Conservation (phyloP, 805 yeast species). For the Nakazawaea ernobii region DNA sequence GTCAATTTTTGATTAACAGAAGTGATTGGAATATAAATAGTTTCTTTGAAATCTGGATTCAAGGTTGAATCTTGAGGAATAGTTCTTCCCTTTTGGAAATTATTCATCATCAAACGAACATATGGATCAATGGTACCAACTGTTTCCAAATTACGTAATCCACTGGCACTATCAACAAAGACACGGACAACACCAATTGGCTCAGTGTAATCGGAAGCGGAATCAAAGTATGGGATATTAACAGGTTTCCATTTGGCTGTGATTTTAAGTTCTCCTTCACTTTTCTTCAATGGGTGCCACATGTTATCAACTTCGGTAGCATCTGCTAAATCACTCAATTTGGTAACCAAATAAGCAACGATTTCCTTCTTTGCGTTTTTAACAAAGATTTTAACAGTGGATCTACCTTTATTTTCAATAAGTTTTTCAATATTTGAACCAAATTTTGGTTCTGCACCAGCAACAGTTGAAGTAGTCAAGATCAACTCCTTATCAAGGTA, state of each 20-base stretch:
- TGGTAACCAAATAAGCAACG: conserved; percentile 54
- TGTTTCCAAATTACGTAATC: conserved; percentile 77
- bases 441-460: conserved; percentile 63
- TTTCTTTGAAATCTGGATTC: conserved; percentile 82
- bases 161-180: conserved; percentile 61
- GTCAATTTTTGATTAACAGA: conserved; percentile 78
- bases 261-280: conserved; percentile 68
- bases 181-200: conserved; percentile 92
- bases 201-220: conserved; percentile 79
- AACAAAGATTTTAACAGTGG: conserved; percentile 62
- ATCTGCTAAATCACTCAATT: conserved; percentile 62
- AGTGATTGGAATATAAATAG: conserved; percentile 75
- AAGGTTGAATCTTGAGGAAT: conserved; percentile 57
- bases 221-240: conserved; percentile 56
- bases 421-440: conserved; percentile 54
- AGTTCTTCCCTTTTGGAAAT: conserved; percentile 73
- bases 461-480: conserved; percentile 50
- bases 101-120: conserved; percentile 71
- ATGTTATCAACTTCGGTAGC: conserved; percentile 71
- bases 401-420: conserved; percentile 62
- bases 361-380: conserved; percentile 54
- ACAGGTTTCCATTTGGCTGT: conserved; percentile 85
- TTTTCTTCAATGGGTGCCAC: conserved; percentile 68
- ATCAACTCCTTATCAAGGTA: conserved; percentile 57
- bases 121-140: conserved; percentile 94